phyloP scores from a whole-genome alignment of 2,329 filamentous ascomycete species.

The Trichoderma sp. region DNA sequence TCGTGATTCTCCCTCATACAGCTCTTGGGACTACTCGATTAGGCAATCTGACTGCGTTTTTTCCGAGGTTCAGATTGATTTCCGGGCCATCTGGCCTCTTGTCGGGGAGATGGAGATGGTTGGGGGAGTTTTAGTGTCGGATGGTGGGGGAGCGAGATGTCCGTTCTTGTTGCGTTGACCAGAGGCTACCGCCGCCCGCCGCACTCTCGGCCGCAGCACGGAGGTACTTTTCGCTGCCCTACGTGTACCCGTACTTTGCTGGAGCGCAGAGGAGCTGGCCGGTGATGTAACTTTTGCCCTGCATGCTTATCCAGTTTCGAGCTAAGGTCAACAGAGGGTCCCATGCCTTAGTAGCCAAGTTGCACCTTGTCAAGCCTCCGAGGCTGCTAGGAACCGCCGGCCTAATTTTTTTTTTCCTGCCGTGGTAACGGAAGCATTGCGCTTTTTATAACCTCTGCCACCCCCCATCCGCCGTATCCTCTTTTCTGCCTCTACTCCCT shows the following conservation, averaged over 20 bases:
- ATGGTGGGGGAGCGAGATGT: conserved; percentile 5
- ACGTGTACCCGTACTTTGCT: background rate
- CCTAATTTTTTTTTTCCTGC: conserved; percentile 28
- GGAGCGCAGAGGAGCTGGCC: background rate
- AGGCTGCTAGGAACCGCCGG: conserved; percentile 22
- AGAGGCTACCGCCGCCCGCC: background rate
- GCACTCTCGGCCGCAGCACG: background rate
- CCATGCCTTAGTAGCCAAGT: background rate
- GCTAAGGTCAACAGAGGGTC: conserved; percentile 5
- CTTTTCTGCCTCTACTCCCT: conserved; percentile 19
- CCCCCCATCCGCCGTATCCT: conserved; percentile 29
- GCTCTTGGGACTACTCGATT: background rate
- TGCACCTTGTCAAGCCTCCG: conserved; percentile 12
- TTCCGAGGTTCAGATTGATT: conserved; percentile 1
- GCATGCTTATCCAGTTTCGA: conserved; percentile 4
- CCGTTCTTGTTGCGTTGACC: background rate
- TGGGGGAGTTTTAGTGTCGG: background rate
- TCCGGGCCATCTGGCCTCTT: conserved; percentile 15
- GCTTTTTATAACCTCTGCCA: conserved; percentile 37
- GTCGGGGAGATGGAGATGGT: conserved; percentile 17
- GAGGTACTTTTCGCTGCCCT: conserved; percentile 10
- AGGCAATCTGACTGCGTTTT: background rate
- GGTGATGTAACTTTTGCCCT: conserved; percentile 15
- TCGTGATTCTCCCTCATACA: background rate
- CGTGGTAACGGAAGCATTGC: conserved; percentile 26